These are phyloP conservation scores for Corchorus capsularis DNA, from an alignment of 345 rosid genomes.

Conservation along the genomic window DNA sequence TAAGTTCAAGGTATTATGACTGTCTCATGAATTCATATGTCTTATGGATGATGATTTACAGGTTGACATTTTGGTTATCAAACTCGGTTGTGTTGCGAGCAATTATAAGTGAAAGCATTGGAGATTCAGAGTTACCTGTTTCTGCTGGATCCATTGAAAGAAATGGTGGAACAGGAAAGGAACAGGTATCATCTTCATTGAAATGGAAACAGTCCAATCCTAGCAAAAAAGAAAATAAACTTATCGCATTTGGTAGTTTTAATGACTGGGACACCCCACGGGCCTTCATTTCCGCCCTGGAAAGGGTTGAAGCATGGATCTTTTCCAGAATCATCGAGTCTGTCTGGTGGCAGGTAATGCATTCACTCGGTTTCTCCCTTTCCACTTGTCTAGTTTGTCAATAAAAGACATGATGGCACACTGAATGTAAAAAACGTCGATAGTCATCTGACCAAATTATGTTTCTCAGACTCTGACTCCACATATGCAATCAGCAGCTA, in stretches of 20 bases:
- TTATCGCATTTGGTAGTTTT: conserved; percentile 24
- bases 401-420: not conserved
- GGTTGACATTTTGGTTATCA: conserved; percentile 95
- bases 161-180: conserved; percentile 40
- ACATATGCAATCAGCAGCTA: conserved; percentile 72
- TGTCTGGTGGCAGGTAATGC: conserved; percentile 94
- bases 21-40: conserved; percentile 11
- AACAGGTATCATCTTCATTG: conserved; percentile 40
- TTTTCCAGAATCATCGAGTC: conserved; percentile 84
- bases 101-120: conserved; percentile 52
- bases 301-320: conserved; percentile 93
- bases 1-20: not conserved
- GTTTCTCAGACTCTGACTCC: conserved; percentile 82
- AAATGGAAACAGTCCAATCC: conserved; percentile 66
- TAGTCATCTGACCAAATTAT: conserved; percentile 18
- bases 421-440: not conserved
- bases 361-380: conserved; percentile 10
- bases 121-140: conserved; percentile 36
- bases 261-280: conserved; percentile 65
- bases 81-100: conserved; percentile 76
- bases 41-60: conserved; percentile 32
- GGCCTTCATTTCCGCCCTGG: conserved; percentile 61
- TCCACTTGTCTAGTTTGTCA: not conserved
- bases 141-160: conserved; percentile 39
- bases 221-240: conserved; percentile 42